Base-by-base conservation (phyloP, 495 filamentous ascomycete species). In the Daldinia childiae region DNA sequence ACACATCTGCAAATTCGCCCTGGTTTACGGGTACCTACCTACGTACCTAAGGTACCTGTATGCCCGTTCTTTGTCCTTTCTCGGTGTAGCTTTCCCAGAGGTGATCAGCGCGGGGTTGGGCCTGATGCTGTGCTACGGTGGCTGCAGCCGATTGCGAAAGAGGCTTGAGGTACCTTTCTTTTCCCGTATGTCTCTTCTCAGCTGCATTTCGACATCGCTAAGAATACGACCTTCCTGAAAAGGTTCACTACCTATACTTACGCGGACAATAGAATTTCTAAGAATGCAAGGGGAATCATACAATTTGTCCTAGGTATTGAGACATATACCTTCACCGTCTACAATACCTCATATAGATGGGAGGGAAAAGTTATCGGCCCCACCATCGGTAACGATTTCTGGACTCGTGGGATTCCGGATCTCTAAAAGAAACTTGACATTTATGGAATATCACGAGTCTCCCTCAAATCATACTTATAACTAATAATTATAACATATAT, bases 201-300 rank as follows among this genome's bases (percentile, higher is more conserved):
- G 24, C 45, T 19, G 57, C 27, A 69, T 62, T 52, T 69, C 66
- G 62, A 57, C 38, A 62, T 66, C 45, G 0, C 19, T 14, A 21
- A 30, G 39, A 39, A 66, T 69, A 62, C 45, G 41, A 66, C 66
- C 58, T 73, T 69, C 61, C 64, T 51, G n/a, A 59, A 48, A 54
- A 29, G 14, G 26, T 30, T 8, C 39, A 12, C 9, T 21, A 21
- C 11, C 9, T 21, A 21, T 21, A 21, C 19, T n/a, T 57, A 57
- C 2, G 30, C 12, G 14, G 51, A 30, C 6, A 54, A 54, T 12
- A n/a, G 3, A 29, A 30, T 54, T 30, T 3, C 4, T 54, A 17
- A 6, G 5, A 54, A 15, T 17, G 1, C 26, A 6, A 29, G 19
- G 6, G 24, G 43, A 8, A 9, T 0, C n/a, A 24, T 24, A 48